Conservation (phyloP, 768 basidiomycete genomes). For the Polyporus arcularius region DNA sequence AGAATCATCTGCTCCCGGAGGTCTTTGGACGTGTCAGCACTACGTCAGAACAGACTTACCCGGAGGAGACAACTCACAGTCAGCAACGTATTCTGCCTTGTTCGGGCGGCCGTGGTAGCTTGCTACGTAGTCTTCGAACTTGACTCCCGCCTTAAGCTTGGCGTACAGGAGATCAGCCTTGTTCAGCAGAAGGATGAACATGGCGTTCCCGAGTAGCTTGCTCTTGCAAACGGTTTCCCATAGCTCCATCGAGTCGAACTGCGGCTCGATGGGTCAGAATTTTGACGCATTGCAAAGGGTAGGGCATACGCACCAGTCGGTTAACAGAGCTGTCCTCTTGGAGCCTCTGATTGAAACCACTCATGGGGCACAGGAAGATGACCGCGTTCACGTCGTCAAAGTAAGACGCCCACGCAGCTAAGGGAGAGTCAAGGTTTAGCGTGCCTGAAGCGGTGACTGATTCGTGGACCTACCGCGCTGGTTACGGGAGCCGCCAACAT, state of each 20-base stretch:
- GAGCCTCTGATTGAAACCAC: conserved; percentile 59
- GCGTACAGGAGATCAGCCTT: conserved; percentile 56
- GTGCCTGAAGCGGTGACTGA: neutral
- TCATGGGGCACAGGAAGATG: conserved; percentile 65
- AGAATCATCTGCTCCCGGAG: conserved; percentile 48
- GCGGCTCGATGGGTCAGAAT: neutral
- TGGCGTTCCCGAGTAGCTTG: conserved; percentile 50
- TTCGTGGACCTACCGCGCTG: conserved; percentile 46
- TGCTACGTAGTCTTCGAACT: conserved; percentile 52
- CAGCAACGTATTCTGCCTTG: conserved; percentile 47
- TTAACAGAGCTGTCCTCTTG: conserved; percentile 58
- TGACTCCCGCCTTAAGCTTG: conserved; percentile 42
- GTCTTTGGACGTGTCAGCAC: conserved; percentile 33
- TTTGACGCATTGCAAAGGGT: neutral
- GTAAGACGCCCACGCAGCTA: conserved; percentile 65
- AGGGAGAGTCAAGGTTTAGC: too few relatives aligned
- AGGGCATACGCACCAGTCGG: conserved; percentile 45
- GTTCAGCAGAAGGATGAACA: conserved; percentile 60
- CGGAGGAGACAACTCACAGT: conserved; percentile 40
- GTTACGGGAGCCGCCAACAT: conserved; percentile 58
- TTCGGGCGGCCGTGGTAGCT: conserved; percentile 51
- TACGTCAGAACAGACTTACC: neutral
- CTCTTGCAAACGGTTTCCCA: conserved; percentile 60
- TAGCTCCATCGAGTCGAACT: conserved; percentile 55
- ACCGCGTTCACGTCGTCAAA: conserved; percentile 66